These are phyloP conservation scores for Lactarius psammicola DNA, from an alignment of 768 basidiomycete species.

Conservation along the genomic window DNA sequence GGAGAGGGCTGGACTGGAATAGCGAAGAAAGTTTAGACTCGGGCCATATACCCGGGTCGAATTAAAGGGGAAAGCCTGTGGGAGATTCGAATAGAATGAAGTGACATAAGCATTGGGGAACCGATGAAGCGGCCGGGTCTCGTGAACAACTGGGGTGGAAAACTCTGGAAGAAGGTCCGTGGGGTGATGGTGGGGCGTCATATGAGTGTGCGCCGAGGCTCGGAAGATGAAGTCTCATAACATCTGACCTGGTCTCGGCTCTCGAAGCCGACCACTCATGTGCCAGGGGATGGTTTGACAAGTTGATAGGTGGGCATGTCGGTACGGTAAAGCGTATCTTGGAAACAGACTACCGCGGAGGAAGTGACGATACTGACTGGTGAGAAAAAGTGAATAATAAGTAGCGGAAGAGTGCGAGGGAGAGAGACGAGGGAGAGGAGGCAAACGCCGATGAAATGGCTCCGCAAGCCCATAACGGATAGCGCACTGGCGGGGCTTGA, in stretches of 20 bases:
- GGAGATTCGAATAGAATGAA: conserved; percentile 19
- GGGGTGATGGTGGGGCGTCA: conserved; percentile 27
- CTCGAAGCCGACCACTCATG: conserved; percentile 15
- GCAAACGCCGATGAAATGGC: conserved; percentile 3
- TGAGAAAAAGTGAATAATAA: not conserved
- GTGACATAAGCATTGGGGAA: conserved; percentile 16
- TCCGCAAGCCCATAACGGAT: conserved; percentile 6
- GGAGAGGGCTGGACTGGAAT: conserved; percentile 7
- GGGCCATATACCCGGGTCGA: conserved; percentile 15
- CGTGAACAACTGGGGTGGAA: conserved; percentile 24
- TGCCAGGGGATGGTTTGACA: conserved; percentile 19
- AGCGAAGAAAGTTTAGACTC: conserved; percentile 28
- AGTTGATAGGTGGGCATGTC: not conserved
- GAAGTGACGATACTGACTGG: too few species aligned
- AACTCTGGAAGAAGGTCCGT: conserved; percentile 15
- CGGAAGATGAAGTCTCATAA: conserved; percentile 16
- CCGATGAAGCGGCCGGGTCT: conserved; percentile 21
- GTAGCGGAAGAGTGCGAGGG: not conserved
- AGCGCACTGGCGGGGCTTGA: conserved; percentile 22
- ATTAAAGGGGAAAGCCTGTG: conserved; percentile 13
- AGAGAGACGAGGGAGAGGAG: not conserved
- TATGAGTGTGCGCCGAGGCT: conserved; percentile 24
- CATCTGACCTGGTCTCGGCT: conserved; percentile 26
- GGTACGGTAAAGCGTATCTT: not conserved
- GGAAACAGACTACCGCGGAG: not conserved